Percentiles rank a stretch among this genome's conserved stretches.
Evolutionary conservation across 176 grass and related monocot species (phyloP).

Genomic region (Phragmites australis): DNA sequence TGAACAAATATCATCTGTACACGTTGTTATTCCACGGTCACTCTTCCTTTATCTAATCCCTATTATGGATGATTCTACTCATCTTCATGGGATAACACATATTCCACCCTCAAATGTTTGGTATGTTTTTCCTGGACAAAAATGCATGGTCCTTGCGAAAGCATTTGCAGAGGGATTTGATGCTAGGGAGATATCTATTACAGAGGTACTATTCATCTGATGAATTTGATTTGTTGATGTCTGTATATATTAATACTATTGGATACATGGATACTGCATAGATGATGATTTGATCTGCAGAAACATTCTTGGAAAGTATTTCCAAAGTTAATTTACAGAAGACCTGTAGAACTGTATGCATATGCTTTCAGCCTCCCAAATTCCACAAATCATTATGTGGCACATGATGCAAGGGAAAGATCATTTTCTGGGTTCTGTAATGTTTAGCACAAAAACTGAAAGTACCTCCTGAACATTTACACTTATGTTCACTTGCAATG

Average conservation of each 20-base stretch:
- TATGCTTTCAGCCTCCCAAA: not conserved
- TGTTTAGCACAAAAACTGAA: not conserved
- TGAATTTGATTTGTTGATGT: constrained; percentile 1
- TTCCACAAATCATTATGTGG: not conserved
- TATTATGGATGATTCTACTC: constrained; percentile 57
- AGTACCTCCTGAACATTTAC: not conserved
- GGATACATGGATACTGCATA: constrained; percentile 3
- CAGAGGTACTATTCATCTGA: constrained; percentile 61
- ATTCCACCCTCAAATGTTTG: constrained; percentile 74
- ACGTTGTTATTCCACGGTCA: constrained; percentile 77
- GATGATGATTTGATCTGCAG: not conserved
- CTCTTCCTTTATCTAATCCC: constrained; percentile 76
- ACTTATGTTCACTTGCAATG: constrained; percentile 5
- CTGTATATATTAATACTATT: constrained; percentile 31
- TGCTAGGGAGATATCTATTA: constrained; percentile 71
- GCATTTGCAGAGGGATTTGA: constrained; percentile 75
- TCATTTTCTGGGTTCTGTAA: not conserved
- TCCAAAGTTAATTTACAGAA: constrained; percentile 1
- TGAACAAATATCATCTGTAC: constrained; percentile 77
- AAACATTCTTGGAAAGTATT: constrained; percentile 25
- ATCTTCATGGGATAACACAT: constrained; percentile 50
- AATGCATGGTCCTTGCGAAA: constrained; percentile 68
- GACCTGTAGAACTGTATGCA: constrained; percentile 8
- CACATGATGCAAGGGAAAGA: not conserved
- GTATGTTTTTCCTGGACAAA: constrained; percentile 88